Base-by-base conservation (phyloP, 1,139 yeast species). In the Magnusiomyces magnusii region DNA sequence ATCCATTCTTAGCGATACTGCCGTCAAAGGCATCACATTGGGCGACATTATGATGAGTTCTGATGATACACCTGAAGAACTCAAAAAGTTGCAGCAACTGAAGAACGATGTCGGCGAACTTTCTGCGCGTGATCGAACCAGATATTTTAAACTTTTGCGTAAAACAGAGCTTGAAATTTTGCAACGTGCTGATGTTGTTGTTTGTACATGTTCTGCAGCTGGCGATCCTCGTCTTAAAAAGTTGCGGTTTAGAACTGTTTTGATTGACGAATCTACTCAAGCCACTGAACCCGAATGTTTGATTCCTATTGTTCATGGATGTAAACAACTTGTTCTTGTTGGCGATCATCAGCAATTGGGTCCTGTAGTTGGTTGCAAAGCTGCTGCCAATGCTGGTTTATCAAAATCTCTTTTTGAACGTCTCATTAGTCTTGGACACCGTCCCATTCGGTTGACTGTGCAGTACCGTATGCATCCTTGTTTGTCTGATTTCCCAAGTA, bases 341-440 rank as follows among this genome's bases (percentile, higher is more conserved):
- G 98, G 98, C 67, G 98, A 92, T 71, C 97, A 92, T 72, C 95
- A 89, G 74, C 98, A 92, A 75, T 76, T 91, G 65, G 97, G 97
- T 2, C 97, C 97, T 0, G 95, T 90, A 27, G 86, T 91, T 57
- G 74, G 89, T 62, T 91, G 88, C 68, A 82, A 83, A 67, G 80
- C 80, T 65, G 97, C 96, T 1, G 91, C 86, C 27, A 85, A 86
- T 63, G 96, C 96, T 0, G 97, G 97, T 25, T 78, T 92, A 61
- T 80, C 81, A 61, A 96, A 88, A 69, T 89, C 96, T 0, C 75
- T 91, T 57, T 92, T 91, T 72, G 97, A 92, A 73, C 80, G 97
- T 66, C 76, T 92, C 64, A 86, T 91, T 53, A 78, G 85, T n/a
- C 79, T 90, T 61, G 96, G 96, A 1, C 93, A 88, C 69, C 82